Percentiles rank a stretch among this genome's conserved stretches.
These are phyloP conservation scores for Colletotrichum siamense DNA, from an alignment of 2,329 filamentous ascomycete genomes.

Conservation along the genomic window DNA sequence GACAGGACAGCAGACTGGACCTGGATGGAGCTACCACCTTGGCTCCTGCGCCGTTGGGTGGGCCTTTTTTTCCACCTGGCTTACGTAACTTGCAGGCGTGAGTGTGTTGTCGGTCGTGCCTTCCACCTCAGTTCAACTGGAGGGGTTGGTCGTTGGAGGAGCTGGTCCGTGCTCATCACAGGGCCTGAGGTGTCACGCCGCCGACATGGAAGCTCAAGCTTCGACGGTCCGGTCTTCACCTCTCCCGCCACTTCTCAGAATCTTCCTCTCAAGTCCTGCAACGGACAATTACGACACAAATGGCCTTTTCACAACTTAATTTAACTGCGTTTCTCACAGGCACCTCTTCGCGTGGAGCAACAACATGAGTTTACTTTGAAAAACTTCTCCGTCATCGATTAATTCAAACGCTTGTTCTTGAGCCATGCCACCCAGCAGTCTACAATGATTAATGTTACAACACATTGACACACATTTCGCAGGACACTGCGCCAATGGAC, in stretches of 20 bases:
- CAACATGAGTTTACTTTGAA: neutral
- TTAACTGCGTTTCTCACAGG: neutral
- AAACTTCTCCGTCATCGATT: neutral
- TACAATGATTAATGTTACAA: conserved; percentile 20
- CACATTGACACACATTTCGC: neutral
- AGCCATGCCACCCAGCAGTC: conserved; percentile 5
- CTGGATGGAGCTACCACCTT: conserved; percentile 20
- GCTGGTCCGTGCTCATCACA: neutral
- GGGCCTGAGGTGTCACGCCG: neutral
- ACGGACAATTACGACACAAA: neutral
- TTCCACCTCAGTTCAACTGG: neutral
- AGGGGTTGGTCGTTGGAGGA: neutral
- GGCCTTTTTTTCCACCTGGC: neutral
- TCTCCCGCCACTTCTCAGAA: neutral
- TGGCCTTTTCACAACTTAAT: neutral
- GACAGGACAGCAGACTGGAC: conserved; percentile 2
- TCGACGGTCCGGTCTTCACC: neutral
- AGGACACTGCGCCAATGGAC: neutral
- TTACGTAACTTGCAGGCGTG: neutral
- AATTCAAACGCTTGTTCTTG: conserved; percentile 18
- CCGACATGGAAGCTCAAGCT: neutral
- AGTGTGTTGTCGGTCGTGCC: neutral
- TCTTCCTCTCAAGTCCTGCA: neutral
- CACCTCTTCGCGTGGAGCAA: neutral
- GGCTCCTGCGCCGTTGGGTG: conserved; percentile 1